Percentiles rank a stretch among this genome's conserved stretches.
Evolutionary conservation across 2,329 filamentous ascomycete genomes (phyloP).

Genomic region (Periconia macrospinosa): DNA sequence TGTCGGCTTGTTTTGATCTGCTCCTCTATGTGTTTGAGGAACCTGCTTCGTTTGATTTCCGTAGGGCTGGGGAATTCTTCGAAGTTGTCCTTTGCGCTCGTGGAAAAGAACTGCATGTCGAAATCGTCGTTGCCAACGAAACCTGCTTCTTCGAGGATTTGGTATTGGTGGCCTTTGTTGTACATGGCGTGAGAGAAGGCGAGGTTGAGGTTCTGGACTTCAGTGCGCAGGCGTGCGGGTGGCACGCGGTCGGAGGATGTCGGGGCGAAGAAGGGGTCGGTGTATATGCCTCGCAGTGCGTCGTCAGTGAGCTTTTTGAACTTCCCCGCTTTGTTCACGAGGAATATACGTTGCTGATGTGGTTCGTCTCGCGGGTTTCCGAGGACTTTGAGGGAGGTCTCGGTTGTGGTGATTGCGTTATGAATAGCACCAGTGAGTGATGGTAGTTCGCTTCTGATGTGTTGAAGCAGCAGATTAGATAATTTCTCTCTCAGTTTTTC

Average conservation of each 20-base stretch:
- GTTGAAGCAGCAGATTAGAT: constrained; percentile 32
- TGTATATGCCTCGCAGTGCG: constrained; percentile 25
- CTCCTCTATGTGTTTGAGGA: constrained; percentile 18
- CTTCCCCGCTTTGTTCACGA: constrained; percentile 19
- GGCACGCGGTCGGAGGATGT: constrained; percentile 7
- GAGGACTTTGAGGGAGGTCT: constrained; percentile 16
- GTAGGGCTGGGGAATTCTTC: constrained; percentile 12
- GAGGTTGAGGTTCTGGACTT: constrained; percentile 30
- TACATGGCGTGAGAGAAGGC: constrained; percentile 29
- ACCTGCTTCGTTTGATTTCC: constrained; percentile 12
- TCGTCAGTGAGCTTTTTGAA: constrained; percentile 24
- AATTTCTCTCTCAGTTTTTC: constrained; percentile 28
- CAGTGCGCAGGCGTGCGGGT: constrained; percentile 35
- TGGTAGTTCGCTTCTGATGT: constrained; percentile 33
- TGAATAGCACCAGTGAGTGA: constrained; percentile 21
- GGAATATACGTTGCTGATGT: constrained; percentile 23
- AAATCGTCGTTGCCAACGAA: neutral
- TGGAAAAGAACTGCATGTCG: neutral
- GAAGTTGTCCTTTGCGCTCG: constrained; percentile 10
- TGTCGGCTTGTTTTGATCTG: constrained; percentile 21
- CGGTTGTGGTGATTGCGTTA: constrained; percentile 13
- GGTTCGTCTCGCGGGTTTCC: constrained; percentile 20
- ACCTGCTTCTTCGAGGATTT: constrained; percentile 12
- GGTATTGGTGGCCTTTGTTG: constrained; percentile 26
- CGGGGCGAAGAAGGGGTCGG: constrained; percentile 22